Percentiles rank a stretch among this genome's conserved stretches.
These are phyloP conservation scores for Haemoproteus tartakovskyi DNA, from an alignment of 169 alveolate genomes.

Conservation along the genomic window DNA sequence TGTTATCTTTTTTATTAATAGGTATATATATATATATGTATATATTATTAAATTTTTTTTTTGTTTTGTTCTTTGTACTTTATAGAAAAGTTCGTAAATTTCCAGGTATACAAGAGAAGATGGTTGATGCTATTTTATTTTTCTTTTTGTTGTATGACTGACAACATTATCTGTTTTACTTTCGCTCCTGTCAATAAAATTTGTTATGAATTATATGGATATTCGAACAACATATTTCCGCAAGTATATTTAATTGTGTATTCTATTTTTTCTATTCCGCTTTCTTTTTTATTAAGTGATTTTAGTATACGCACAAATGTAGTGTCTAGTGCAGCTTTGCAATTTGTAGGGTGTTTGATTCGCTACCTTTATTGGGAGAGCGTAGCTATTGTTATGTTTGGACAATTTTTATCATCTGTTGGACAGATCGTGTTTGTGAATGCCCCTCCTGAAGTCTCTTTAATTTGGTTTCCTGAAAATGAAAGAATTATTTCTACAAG, in stretches of 20 bases:
- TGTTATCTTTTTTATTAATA: no score
- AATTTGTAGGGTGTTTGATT: constrained; percentile 23
- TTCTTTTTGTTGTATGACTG: constrained; percentile 44
- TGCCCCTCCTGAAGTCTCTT: constrained; percentile 50
- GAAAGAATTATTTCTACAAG: constrained; percentile 40
- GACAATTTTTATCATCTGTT: constrained; percentile 36
- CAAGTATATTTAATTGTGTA: constrained; percentile 33
- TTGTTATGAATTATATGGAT: constrained; percentile 10
- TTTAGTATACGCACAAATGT: constrained; percentile 22
- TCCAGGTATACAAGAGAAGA: constrained; percentile 15
- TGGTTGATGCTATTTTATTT: constrained; percentile 48
- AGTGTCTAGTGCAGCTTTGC: constrained; percentile 14
- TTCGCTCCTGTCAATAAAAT: constrained; percentile 22
- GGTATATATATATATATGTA: no score
- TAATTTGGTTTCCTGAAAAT: constrained; percentile 29
- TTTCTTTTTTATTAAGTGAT: constrained; percentile 35
- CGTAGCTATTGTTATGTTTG: constrained; percentile 23
- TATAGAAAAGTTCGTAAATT: background rate
- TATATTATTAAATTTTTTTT: constrained; percentile 1
- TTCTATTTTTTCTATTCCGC: constrained; percentile 27
- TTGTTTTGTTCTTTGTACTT: background rate
- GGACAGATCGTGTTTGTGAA: constrained; percentile 40
- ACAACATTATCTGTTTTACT: constrained; percentile 29
- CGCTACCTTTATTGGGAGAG: constrained; percentile 24
- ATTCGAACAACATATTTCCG: constrained; percentile 41